Percentiles rank a stretch among this genome's conserved stretches.
Conservation (phyloP, 202 grass and related monocot species). For the Setaria viridis region DNA sequence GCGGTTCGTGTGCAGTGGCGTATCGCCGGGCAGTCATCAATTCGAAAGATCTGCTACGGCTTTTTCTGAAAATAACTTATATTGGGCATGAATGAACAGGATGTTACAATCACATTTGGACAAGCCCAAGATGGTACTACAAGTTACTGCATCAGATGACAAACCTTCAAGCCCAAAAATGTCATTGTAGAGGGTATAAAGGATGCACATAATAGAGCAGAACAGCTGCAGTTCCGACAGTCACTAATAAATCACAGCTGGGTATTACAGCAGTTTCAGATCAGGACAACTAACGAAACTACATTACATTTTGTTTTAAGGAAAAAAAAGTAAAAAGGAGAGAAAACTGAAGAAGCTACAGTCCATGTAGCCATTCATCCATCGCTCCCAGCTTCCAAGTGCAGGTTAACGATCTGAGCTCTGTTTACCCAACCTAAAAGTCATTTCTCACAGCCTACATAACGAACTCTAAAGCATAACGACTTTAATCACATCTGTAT, state of each 20-base stretch:
- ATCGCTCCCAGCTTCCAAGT: background rate
- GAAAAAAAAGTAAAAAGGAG: background rate
- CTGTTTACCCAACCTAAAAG: slow-evolving; percentile 29
- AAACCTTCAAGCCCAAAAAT: background rate
- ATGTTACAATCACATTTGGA: background rate
- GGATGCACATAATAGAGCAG: background rate
- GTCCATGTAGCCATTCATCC: background rate
- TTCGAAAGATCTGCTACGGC: background rate
- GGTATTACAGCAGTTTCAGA: background rate
- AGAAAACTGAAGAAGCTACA: background rate
- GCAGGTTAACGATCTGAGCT: slow-evolving; percentile 17
- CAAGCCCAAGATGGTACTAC: background rate
- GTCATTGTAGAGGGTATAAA: background rate
- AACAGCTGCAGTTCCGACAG: background rate
- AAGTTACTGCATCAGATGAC: background rate
- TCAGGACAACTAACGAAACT: background rate
- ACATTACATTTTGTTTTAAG: background rate
- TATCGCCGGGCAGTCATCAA: background rate
- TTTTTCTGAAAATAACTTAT: background rate
- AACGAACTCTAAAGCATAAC: too few species aligned
- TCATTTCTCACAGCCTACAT: slow-evolving; percentile 13
- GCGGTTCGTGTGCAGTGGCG: background rate
- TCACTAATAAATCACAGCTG: background rate
- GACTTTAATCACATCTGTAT: slow-evolving; percentile 27
- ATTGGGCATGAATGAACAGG: background rate